Conservation (phyloP, 2,329 filamentous ascomycete species). For the Fusarium sp. region DNA sequence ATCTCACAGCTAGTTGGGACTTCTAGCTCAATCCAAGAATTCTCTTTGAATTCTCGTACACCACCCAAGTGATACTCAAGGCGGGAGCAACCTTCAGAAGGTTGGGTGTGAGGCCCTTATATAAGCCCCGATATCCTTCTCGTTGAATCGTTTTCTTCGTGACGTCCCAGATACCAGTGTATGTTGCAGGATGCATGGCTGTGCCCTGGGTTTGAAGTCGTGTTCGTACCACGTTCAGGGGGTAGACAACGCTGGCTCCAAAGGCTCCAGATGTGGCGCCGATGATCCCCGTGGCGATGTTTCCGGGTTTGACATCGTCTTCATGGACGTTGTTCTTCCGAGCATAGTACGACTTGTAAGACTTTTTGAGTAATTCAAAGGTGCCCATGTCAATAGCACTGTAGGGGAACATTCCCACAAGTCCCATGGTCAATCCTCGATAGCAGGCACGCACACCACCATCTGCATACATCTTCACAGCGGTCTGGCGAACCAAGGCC, state of each 20-base stretch:
- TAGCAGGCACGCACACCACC: constrained; percentile 84
- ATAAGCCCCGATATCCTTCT: constrained; percentile 87
- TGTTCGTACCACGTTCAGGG: constrained; percentile 91
- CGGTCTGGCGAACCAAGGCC: constrained; percentile 82
- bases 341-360: constrained; percentile 76
- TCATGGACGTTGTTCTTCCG: constrained; percentile 77
- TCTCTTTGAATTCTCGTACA: constrained; percentile 90
- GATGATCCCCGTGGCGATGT: constrained; percentile 86
- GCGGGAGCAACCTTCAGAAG: constrained; percentile 95
- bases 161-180: constrained; percentile 91
- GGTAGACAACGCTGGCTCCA: constrained; percentile 93
- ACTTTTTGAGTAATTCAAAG: constrained; percentile 90
- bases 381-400: constrained; percentile 96
- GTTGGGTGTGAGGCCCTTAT: constrained; percentile 95
- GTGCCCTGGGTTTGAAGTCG: constrained; percentile 95
- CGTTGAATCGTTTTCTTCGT: constrained; percentile 82
- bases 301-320: constrained; percentile 83
- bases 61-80: constrained; percentile 93
- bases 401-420: constrained; percentile 97
- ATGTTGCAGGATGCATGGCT: constrained; percentile 87
- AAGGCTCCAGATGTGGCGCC: constrained; percentile 92
- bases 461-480: constrained; percentile 84
- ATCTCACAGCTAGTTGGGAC: not conserved
- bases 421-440: constrained; percentile 90
- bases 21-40: constrained; percentile 64